These are phyloP conservation scores for Akebia trifoliata DNA, from an alignment of 164 flowering plant species.

Conservation along the genomic window DNA sequence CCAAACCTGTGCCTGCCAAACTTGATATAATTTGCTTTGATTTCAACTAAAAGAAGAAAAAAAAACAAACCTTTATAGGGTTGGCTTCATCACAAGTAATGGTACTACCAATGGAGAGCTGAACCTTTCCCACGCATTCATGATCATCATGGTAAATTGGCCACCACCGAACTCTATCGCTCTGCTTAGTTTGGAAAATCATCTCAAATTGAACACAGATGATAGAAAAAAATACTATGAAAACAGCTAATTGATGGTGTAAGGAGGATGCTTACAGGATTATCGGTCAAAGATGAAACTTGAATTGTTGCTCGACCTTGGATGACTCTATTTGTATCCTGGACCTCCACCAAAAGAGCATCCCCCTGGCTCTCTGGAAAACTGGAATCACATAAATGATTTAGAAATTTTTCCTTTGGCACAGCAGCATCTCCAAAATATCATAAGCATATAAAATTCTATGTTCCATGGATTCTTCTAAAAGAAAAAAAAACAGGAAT, in stretches of 20 bases:
- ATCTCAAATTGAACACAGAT: background rate
- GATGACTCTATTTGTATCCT: slow-evolving; percentile 42
- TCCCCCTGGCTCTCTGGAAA: slow-evolving; percentile 82
- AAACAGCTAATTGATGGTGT: slow-evolving; percentile 1
- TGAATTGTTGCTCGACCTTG: slow-evolving; percentile 70
- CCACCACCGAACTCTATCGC: slow-evolving; percentile 85
- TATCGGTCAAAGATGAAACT: slow-evolving; percentile 65
- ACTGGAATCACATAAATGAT: slow-evolving; percentile 34
- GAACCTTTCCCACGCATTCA: slow-evolving; percentile 88
- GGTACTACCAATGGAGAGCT: slow-evolving; percentile 57
- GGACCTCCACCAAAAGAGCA: slow-evolving; percentile 67
- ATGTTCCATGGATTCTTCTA: background rate
- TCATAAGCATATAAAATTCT: background rate
- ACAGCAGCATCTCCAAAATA: slow-evolving; percentile 5
- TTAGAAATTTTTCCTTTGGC: background rate
- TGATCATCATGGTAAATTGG: slow-evolving; percentile 69
- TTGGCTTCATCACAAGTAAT: slow-evolving; percentile 47
- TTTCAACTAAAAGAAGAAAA: background rate
- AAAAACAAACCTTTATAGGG: slow-evolving; percentile 55
- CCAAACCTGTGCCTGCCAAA: background rate
- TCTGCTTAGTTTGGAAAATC: slow-evolving; percentile 32
- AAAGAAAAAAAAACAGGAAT: background rate
- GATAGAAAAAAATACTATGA: background rate
- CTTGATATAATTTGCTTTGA: background rate
- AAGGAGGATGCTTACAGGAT: slow-evolving; percentile 39